A percentile compares a stretch with the other conserved stretches of the same genome.
Evolutionary conservation across 2,329 filamentous ascomycete genomes (phyloP).

Genomic region (Pseudonectria buxi): DNA sequence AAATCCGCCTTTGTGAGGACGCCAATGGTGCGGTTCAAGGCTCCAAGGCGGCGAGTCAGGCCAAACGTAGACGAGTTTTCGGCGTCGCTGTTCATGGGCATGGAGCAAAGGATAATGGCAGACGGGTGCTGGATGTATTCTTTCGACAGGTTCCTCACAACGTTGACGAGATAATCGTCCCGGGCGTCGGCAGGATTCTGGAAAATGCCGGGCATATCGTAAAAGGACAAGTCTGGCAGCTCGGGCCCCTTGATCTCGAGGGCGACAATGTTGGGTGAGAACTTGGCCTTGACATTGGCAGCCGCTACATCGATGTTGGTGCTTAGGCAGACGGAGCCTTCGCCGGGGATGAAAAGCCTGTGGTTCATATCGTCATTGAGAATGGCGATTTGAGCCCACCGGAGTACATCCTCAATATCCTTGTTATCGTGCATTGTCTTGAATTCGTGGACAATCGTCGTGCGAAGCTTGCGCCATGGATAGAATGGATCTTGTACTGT

Average conservation of each 20-base stretch:
- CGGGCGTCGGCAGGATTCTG: conserved; percentile 57
- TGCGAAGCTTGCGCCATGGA: conserved; percentile 53
- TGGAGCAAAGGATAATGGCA: conserved; percentile 69
- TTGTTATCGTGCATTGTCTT: conserved; percentile 53
- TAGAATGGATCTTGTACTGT: conserved; percentile 50
- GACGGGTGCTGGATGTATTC: conserved; percentile 63
- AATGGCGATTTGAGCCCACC: conserved; percentile 70
- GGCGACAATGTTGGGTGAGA: conserved; percentile 75
- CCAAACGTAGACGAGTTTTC: conserved; percentile 67
- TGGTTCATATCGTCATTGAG: conserved; percentile 57
- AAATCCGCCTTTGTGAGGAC: conserved; percentile 84
- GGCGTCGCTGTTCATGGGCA: conserved; percentile 72
- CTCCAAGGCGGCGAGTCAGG: conserved; percentile 52
- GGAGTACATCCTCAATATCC: conserved; percentile 61
- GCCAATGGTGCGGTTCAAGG: conserved; percentile 57
- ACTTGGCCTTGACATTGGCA: conserved; percentile 51
- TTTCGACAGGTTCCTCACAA: conserved; percentile 64
- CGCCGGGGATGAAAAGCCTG: conserved; percentile 46
- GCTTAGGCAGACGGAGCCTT: conserved; percentile 35
- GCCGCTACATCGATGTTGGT: conserved; percentile 28
- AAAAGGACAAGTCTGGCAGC: conserved; percentile 71
- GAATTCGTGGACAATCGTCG: conserved; percentile 49
- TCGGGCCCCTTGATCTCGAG: conserved; percentile 67
- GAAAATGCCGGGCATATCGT: conserved; percentile 79
- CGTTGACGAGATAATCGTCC: conserved; percentile 61